Base-by-base conservation (phyloP, 257 asterid species). In the Gardenia jasminoides region DNA sequence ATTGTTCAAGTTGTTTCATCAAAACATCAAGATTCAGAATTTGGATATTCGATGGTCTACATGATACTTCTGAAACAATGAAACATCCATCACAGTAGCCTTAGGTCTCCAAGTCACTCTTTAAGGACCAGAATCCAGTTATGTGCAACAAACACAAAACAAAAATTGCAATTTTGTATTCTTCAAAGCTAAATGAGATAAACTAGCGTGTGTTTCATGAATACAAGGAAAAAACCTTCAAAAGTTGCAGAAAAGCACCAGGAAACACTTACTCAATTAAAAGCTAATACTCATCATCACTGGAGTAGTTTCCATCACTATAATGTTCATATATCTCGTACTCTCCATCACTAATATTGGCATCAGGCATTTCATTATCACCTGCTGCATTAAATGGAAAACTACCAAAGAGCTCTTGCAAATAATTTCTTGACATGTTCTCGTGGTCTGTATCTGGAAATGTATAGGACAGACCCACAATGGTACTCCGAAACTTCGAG, bases 391-490 rank as follows among this genome's bases (percentile, higher is more conserved):
- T 87, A 41, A 83, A 85, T 36, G 97, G 94, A 59, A 90, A 94
- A 83, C 92, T 86, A n/a, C 90, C 96, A 82, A 94, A 94, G 46
- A 94, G 99, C 67, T 90, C 94, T 78, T 91, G 99, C 65, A 94
- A 92, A 84, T 89, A 92, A 82, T 82, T 90, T 80, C 87, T 88
- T 4, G 98, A 93, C 79, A 91, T 70, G 75, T 87, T 91, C 77
- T 88, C 98, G 41, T 86, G 84, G 79, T 87, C 92, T 66, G 82
- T 85, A 80, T 91, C 95, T 89, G 78, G 72, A 54, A 70, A 16
- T 59, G 87, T 84, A 79, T 79, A 90, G 92, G 93, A 87, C 81
- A 76, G n/a, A 44, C 4, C 5, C n/a, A 10, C 24, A 12, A 17
- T 71, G n/a, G 22, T 47, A 39, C 68, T 31, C 72, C 7, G 13